Conservation (phyloP, 139 green algal genomes). For the Haematococcus lacustris region DNA sequence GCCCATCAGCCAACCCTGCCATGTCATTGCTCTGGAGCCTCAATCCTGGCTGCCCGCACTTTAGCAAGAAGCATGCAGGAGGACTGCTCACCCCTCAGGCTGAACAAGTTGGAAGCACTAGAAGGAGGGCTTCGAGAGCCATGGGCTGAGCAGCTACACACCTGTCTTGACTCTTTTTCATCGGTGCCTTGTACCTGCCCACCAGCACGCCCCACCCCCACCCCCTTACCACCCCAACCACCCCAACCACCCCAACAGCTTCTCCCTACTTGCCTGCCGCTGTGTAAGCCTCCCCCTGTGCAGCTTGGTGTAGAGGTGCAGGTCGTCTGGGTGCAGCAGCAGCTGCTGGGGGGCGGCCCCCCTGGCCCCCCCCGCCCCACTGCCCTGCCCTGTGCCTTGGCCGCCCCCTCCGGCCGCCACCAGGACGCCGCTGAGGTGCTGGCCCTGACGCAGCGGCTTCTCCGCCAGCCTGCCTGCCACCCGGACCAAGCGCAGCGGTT, state of each 20-base stretch:
- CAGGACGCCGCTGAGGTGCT: constrained; percentile 49
- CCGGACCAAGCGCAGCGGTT: constrained; percentile 39
- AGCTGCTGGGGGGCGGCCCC: constrained; percentile 12
- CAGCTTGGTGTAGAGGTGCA: constrained; percentile 83
- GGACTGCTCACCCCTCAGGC: too few species aligned
- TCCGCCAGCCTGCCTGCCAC: constrained; percentile 70
- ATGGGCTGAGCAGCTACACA: too few species aligned
- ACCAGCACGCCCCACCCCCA: background rate
- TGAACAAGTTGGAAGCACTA: too few species aligned
- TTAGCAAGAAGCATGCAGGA: too few species aligned
- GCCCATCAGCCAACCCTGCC: too few species aligned
- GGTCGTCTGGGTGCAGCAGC: constrained; percentile 79
- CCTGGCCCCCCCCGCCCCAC: constrained; percentile 1
- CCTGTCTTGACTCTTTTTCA: too few species aligned
- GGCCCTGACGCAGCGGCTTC: constrained; percentile 39
- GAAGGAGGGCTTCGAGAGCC: too few species aligned
- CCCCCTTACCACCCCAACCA: too few species aligned
- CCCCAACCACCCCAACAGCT: too few species aligned
- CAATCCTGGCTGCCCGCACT: too few species aligned
- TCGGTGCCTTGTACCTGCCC: too few species aligned
- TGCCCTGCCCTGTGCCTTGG: background rate
- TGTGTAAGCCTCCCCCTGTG: constrained; percentile 67
- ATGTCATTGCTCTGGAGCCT: too few species aligned
- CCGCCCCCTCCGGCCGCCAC: constrained; percentile 15
- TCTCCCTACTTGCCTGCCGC: constrained; percentile 58